Conservation (phyloP, 495 filamentous ascomycete species). For the Symbiotaphrina buchneri region DNA sequence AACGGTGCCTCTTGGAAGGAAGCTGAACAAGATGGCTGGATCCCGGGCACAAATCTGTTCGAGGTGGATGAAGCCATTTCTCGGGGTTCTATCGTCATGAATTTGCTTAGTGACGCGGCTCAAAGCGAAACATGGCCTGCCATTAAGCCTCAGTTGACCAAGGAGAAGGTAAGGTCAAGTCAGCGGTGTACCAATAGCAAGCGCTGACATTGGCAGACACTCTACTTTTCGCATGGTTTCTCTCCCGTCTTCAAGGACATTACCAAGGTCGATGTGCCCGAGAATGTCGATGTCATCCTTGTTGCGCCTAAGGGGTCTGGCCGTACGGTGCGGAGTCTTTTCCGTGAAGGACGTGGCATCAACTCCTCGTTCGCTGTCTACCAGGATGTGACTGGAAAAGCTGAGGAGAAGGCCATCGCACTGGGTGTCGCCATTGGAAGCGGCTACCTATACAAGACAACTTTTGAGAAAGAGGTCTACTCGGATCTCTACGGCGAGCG, state of each 20-base stretch:
- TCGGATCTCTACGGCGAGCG: slow-evolving; percentile 98
- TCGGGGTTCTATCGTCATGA: slow-evolving; percentile 93
- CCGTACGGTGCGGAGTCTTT: slow-evolving; percentile 92
- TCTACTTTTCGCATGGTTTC: slow-evolving; percentile 99
- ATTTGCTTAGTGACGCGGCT: slow-evolving; percentile 90
- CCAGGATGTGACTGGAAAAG: slow-evolving; percentile 96
- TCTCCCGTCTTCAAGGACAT: slow-evolving; percentile 98
- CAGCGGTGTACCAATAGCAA: not conserved
- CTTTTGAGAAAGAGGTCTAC: slow-evolving; percentile 99
- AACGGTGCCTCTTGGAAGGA: slow-evolving; percentile 96
- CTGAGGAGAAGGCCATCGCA: slow-evolving; percentile 93
- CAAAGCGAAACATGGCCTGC: slow-evolving; percentile 96
- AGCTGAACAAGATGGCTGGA: slow-evolving; percentile 90
- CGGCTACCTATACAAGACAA: slow-evolving; percentile 99
- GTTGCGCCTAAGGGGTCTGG: slow-evolving; percentile 97
- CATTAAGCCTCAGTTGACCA: slow-evolving; percentile 93
- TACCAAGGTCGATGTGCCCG: slow-evolving; percentile 94
- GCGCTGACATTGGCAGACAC: slow-evolving; percentile 32
- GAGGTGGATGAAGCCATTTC: slow-evolving; percentile 88
- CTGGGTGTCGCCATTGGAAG: slow-evolving; percentile 89
- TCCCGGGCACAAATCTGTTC: slow-evolving; percentile 95
- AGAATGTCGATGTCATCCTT: slow-evolving; percentile 94
- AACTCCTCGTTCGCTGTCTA: slow-evolving; percentile 97
- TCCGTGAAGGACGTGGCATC: slow-evolving; percentile 95
- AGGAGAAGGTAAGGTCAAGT: slow-evolving; percentile 55